Base-by-base conservation (phyloP, 164 flowering plant species). In the Vitis cinerea region DNA sequence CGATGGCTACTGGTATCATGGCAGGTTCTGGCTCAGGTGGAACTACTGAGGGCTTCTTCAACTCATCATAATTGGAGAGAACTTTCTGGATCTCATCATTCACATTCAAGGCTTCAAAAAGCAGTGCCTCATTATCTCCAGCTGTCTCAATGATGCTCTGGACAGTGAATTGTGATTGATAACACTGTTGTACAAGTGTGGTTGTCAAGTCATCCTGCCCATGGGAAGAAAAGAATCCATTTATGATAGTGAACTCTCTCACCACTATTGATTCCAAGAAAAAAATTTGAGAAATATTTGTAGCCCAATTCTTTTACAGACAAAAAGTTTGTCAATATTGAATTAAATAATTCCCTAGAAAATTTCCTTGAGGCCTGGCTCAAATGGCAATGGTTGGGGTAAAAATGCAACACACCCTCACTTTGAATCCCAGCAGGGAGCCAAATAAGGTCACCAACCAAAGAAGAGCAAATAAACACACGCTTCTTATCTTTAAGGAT, bases 101-200 rank as follows among this genome's bases (percentile, higher is more conserved):
- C 76, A 93, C 83, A 63, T 90, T 90, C 85, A 95, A 76, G 70
- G 97, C 99, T 81, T 95, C 99, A 66, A 95, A 91, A n/a, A 95
- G 97, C 63, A 91, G 67, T 15, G 95, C 97, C 78, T 93, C 99
- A 30, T 93, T 88, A 70, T 95, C 97, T 56, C 91, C 97, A 49
- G 87, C 83, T 3, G 97, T 85, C 78, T 93, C 98, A 9, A 95
- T 83, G 64, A 95, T 91, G 74, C 89, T 87, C 75, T 75, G 93
- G 65, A 95, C 80, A 14, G 91, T 88, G 65, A 61, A 67, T 64
- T 87, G 98, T 31, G 97, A 83, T 75, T 80, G 87, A 51, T 83
- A 90, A 70, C 98, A 90, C 75, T 95, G 99, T 59, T 86, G 92
- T 44, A 91, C 85, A 0, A 95, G 98, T 5, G 98, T 90, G 37